Base-by-base conservation (phyloP, 768 basidiomycete genomes). In the Holtermanniella nyarrowii region DNA sequence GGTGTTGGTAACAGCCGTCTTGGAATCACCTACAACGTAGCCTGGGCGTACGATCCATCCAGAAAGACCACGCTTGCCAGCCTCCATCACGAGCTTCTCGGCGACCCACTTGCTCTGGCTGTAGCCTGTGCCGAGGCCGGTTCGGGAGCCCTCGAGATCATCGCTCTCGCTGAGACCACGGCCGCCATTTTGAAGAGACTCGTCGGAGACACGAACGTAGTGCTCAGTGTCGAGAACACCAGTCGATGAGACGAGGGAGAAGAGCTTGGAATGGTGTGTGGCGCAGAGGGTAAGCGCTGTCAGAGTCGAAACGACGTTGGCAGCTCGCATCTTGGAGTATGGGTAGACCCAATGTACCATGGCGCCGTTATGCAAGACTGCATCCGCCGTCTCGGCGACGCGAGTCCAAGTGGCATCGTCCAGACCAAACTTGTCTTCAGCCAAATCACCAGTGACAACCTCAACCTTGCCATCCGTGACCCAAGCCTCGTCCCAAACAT, bases 331-430 rank as follows among this genome's bases (percentile, higher is more conserved):
- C 68, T 83, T 88, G 68, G 91, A 84, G 73, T 99, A 99, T 0
- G 90, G 89, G 71, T 95, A 99, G 2, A 99, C 88, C 95, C 95
- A 99, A 66, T 99, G 95, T 13, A 97, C 93, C 71, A 96, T 72
- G n/a, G 95, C 95, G 27, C 95, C 95, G 58, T 99, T 99, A 68
- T 99, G 95, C 43, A 97, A 63, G 26, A 99, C 76, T 0, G 80
- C 82, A 64, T 97, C 90, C 0, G 82, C 81, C 64, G 89, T 84
- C 18, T 72, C 64, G 1, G 83, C 77, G 12, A 96, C 61, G 13
- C 78, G 74, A 16, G 74, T 66, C 93, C 93, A 97, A 0, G 73
- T 74, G 1, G 72, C 74, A 13, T 77, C 68, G 23, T 75, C 75
- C 49, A 95, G 72, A 1, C 91, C 95, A 58, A 96, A 88, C 20